A percentile compares a stretch with the other conserved stretches of the same genome.
These are phyloP conservation scores for Arthrobotrys musiformis DNA, from an alignment of 2,329 filamentous ascomycete genomes.

Conservation along the genomic window DNA sequence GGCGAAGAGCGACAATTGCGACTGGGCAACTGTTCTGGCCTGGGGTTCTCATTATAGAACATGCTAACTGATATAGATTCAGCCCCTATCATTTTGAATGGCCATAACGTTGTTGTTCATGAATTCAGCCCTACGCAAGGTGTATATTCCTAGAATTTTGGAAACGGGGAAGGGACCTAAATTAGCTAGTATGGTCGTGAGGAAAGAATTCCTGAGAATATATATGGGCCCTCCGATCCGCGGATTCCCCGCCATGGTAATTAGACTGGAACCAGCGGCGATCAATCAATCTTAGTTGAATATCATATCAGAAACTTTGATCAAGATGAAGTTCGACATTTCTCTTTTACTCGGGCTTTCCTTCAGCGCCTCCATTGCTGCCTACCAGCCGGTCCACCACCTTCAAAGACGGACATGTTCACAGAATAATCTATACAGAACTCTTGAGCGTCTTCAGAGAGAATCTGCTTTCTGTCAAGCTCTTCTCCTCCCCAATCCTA, in stretches of 20 bases:
- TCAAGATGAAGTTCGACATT: constrained; percentile 15
- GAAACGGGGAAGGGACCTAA: not conserved
- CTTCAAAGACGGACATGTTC: constrained; percentile 16
- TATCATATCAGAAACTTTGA: too few species aligned
- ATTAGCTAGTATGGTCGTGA: not conserved
- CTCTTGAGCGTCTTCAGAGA: constrained; percentile 37
- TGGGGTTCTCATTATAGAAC: not conserved
- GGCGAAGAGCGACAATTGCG: constrained; percentile 9
- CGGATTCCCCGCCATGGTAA: too few species aligned
- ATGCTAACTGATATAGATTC: not conserved
- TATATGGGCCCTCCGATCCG: too few species aligned
- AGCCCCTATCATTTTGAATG: not conserved
- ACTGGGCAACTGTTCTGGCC: not conserved
- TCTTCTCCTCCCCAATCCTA: constrained; percentile 29
- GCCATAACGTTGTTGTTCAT: constrained; percentile 5
- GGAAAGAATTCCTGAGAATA: too few species aligned
- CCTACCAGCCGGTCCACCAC: not conserved
- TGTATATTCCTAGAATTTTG: not conserved
- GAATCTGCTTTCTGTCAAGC: constrained; percentile 35
- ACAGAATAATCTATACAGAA: constrained; percentile 33
- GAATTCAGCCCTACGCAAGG: not conserved
- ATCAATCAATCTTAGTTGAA: too few species aligned
- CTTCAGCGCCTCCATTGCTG: constrained; percentile 1
- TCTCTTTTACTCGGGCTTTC: constrained; percentile 10
- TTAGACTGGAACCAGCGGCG: too few species aligned